A percentile compares a stretch with the other conserved stretches of the same genome.
Conservation (phyloP, 257 asterid species). For the Solanum clarkiae region DNA sequence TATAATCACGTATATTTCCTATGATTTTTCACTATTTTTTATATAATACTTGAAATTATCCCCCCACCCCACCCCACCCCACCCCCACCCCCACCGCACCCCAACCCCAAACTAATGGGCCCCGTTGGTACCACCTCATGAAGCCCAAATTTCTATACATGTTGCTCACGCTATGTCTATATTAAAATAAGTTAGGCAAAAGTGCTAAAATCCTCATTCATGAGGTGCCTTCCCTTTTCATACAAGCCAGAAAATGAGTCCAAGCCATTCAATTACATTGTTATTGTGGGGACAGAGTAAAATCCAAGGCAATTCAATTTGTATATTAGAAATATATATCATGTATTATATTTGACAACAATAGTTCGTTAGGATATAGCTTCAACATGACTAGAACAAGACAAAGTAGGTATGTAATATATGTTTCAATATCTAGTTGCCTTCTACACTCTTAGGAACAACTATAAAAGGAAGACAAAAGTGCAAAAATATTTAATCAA, state of each 20-base stretch:
- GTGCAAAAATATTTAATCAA: neutral
- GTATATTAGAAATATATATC: neutral
- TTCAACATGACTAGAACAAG: neutral
- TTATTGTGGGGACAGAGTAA: constrained; percentile 15
- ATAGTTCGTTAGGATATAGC: neutral
- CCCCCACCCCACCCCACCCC: too few species aligned
- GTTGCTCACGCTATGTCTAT: neutral
- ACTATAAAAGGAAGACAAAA: neutral
- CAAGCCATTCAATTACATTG: neutral
- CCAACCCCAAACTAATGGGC: neutral
- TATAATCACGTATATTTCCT: too few species aligned
- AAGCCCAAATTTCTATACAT: neutral
- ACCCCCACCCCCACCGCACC: too few species aligned
- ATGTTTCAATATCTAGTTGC: neutral
- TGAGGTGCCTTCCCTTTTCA: neutral
- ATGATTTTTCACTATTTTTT: too few species aligned
- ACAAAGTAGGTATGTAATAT: neutral
- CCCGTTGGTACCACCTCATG: neutral
- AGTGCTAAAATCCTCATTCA: neutral
- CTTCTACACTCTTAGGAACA: neutral
- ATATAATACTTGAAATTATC: too few species aligned
- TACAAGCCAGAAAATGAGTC: constrained; percentile 3
- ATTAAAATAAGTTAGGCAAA: neutral
- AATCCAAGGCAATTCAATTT: constrained; percentile 3
- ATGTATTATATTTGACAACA: neutral